Evolutionary conservation across 805 yeast species (phyloP), one percentile per base, ranked within the genome.

Genomic region (Cyberlindnera bimundalis): DNA sequence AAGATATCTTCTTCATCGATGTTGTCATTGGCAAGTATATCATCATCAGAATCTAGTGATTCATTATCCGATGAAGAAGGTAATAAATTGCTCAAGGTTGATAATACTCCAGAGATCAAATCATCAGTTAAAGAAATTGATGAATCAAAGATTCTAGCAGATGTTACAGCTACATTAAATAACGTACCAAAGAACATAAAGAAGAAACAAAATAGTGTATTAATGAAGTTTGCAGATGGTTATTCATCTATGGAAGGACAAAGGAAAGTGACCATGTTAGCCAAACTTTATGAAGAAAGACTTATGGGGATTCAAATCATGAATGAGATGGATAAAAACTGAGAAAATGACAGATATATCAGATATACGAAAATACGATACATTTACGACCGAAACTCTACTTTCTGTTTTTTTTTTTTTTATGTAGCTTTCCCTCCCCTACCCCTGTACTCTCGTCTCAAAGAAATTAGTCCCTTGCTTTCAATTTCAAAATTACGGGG

Each of bases 281-380:
- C 87, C 2, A 73, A 70, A 43, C 59, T 81, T 29, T 81, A 76
- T 48, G 89, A 81, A 53, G 85, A 81, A 53, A 64, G 82, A 48
- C 39, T 67, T 6, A 62, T 55, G 46, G 71, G 71, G 13, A 46
- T 66, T n/a, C 56, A 62, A 36, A 61, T 60, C 2, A 53, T 65
- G 45, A 55, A 60, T 25, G 64, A 64, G 34, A 52, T 65, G 24
- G 61, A 58, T 27, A 41, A 45, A 24, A 13, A n/a, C 18, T 10
- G n/a, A 16, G 21, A 5, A 10, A 7, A 16, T 5, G 17, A 17
- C 11, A 4, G 11, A 29, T 7, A 28, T 15, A 13, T 8, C 7
- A n/a, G 7, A 8, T 26, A 26, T 26, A 26, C n/a, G 15, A n/a
- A 26, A 26, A n/a, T n/a, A n/a, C n/a, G n/a, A n/a, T n/a, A n/a